These are phyloP conservation scores for Cicer bijugum DNA, from an alignment of 306 rosid species.

Conservation along the genomic window DNA sequence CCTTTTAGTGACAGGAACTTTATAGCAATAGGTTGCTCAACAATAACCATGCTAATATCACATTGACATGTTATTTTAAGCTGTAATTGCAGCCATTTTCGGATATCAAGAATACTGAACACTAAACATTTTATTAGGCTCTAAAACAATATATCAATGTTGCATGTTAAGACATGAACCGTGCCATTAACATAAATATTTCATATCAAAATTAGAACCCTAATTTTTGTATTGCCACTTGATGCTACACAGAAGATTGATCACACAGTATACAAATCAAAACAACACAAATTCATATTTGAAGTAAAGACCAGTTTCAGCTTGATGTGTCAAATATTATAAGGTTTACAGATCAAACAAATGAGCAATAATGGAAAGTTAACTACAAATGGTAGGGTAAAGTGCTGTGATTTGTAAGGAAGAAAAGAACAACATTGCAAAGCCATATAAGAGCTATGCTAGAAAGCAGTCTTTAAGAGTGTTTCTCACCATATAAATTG, in stretches of 20 bases:
- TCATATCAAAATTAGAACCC: constrained; percentile 38
- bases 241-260: constrained; percentile 15
- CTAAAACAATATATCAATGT: not conserved
- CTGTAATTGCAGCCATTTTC: not conserved
- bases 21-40: not conserved
- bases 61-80: constrained; percentile 2
- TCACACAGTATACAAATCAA: not conserved
- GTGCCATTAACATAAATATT: constrained; percentile 18
- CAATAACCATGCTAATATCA: not conserved
- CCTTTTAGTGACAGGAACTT: not conserved
- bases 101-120: constrained; percentile 9
- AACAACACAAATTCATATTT: not conserved
- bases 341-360: constrained; percentile 2
- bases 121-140: constrained; percentile 14
- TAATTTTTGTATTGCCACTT: constrained; percentile 26
- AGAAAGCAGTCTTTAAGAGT: not conserved
- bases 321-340: not conserved
- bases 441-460: not conserved
- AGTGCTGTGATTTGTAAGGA: not conserved
- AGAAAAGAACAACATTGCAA: not conserved
- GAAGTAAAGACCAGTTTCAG: constrained; percentile 4
- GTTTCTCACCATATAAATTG: not conserved
- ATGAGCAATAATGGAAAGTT: not conserved
- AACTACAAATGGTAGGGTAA: not conserved
- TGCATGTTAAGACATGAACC: constrained; percentile 8